These are phyloP conservation scores for Sideroxylon spinosum DNA, from an alignment of 179 eudicot genomes.

Conservation along the genomic window DNA sequence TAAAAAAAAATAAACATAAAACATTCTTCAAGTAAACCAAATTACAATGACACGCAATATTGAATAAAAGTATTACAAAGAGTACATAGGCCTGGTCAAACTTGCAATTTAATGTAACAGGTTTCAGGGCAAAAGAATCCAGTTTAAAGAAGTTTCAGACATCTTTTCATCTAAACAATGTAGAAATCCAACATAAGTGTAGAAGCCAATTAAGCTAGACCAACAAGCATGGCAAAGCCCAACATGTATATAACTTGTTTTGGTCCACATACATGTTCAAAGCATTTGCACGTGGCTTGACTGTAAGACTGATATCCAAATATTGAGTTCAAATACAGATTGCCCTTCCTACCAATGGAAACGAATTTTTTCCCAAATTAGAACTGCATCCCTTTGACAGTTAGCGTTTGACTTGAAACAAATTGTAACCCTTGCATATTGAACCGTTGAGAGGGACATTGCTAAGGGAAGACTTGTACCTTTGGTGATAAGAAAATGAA, in stretches of 20 bases:
- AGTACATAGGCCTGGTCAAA: not conserved
- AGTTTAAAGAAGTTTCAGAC: not conserved
- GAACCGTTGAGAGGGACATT: too few relatives aligned
- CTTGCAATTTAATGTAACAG: not conserved
- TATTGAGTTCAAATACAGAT: too few relatives aligned
- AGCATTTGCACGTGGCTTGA: too few relatives aligned
- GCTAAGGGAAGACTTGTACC: too few relatives aligned
- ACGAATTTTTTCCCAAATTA: too few relatives aligned
- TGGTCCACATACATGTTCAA: not conserved
- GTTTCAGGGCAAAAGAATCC: not conserved
- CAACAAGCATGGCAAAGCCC: not conserved
- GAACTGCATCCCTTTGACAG: too few relatives aligned
- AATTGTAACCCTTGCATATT: too few relatives aligned
- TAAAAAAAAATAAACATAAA: not conserved
- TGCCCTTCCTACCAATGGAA: too few relatives aligned
- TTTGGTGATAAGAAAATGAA: not conserved
- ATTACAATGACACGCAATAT: not conserved
- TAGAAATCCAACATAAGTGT: not conserved
- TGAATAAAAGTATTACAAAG: not conserved
- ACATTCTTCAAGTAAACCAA: constrained; percentile 1
- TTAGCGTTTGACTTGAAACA: too few relatives aligned
- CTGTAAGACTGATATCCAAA: too few relatives aligned
- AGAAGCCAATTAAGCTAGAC: not conserved
- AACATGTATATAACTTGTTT: not conserved
- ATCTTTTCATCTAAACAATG: not conserved